phyloP scores from a whole-genome alignment of 306 rosid species.

The Echinosophora koreensis region DNA sequence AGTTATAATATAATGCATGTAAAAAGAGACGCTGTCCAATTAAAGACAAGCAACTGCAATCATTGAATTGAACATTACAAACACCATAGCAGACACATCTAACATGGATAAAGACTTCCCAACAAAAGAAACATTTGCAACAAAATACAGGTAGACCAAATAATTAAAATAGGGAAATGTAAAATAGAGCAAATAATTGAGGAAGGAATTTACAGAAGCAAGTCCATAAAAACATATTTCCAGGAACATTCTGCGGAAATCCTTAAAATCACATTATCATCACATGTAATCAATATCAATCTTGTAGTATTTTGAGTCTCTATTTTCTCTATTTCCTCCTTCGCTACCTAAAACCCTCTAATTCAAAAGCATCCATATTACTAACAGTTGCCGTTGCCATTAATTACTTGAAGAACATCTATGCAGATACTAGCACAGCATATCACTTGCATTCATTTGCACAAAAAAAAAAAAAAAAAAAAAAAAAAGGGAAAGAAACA shows the following conservation, averaged over 20 bases:
- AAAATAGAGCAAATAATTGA: conserved; percentile 10
- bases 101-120: conserved; percentile 30
- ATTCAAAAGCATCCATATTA: conserved; percentile 1
- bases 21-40: conserved; percentile 28
- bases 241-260: neutral
- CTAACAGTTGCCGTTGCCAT: conserved; percentile 5
- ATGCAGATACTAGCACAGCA: conserved; percentile 12
- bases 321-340: too few species aligned
- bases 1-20: neutral
- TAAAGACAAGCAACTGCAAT: conserved; percentile 27
- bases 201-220: conserved; percentile 6
- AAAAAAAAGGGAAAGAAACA: neutral
- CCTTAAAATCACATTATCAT: neutral
- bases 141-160: conserved; percentile 1
- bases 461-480: neutral
- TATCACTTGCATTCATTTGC: conserved; percentile 28
- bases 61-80: conserved; percentile 23
- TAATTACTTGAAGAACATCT: conserved; percentile 32
- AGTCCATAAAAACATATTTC: neutral
- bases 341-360: too few species aligned
- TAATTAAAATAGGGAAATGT: conserved; percentile 23
- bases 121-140: conserved; percentile 11
- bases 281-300: too few species aligned
- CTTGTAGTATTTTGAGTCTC: too few species aligned
- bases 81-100: conserved; percentile 6